phyloP scores from a whole-genome alignment of 176 grass and related monocot species.

The Urochloa ruziziensis region DNA sequence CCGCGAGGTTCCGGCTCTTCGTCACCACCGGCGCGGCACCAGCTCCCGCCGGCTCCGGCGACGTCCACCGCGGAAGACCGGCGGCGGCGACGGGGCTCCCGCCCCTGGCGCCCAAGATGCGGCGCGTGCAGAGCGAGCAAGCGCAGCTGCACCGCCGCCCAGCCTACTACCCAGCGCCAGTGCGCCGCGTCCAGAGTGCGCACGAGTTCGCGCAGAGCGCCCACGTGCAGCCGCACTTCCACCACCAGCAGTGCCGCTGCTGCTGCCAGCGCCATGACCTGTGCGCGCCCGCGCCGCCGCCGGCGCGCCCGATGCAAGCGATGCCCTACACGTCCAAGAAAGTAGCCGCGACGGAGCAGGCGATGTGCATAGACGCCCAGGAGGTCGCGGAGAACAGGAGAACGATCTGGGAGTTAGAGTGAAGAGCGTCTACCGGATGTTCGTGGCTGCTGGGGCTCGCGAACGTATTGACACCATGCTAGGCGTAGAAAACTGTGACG shows the following conservation, averaged over 20 bases:
- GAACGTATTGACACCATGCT: background rate
- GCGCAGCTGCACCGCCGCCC: background rate
- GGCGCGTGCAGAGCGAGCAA: slow-evolving; percentile 29
- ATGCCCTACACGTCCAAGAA: background rate
- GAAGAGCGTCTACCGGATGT: background rate
- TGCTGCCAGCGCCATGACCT: background rate
- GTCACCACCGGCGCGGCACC: background rate
- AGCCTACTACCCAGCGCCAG: background rate
- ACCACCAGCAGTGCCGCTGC: background rate
- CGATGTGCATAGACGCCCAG: background rate
- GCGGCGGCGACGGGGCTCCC: background rate
- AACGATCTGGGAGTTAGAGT: background rate
- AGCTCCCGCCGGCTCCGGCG: background rate
- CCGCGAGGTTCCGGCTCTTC: slow-evolving; percentile 31
- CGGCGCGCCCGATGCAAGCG: background rate
- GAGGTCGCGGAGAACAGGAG: background rate
- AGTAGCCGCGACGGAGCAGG: background rate
- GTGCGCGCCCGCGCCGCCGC: background rate
- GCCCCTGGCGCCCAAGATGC: background rate
- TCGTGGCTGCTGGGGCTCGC: background rate
- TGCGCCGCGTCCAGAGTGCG: slow-evolving; percentile 23
- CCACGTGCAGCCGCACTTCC: background rate
- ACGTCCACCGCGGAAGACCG: background rate
- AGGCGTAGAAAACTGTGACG: background rate
- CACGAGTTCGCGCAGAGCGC: background rate